These are phyloP conservation scores for Pythium periplocum DNA, from an alignment of 352 stramenopile species.

Conservation along the genomic window DNA sequence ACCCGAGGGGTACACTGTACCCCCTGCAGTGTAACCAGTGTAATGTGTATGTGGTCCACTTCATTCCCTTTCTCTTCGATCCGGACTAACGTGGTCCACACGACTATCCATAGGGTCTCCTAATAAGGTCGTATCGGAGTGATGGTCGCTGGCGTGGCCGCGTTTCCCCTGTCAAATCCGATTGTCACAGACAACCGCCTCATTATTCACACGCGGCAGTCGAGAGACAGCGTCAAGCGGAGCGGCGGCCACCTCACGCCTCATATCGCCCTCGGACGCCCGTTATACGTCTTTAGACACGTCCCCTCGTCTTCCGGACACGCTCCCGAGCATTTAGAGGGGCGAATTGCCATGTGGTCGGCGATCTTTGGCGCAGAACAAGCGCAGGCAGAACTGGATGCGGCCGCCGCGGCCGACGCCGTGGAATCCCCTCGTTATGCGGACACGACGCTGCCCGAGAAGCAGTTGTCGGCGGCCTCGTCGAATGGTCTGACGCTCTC, in stretches of 20 bases:
- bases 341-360: conserved; percentile 18
- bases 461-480: no score
- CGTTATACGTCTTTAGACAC: background rate
- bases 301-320: background rate
- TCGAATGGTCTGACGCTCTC: conserved; percentile 6
- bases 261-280: background rate
- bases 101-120: no score
- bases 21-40: background rate
- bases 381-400: conserved; percentile 5
- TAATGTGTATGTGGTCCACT: no score
- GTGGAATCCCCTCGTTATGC: background rate
- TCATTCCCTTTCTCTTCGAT: no score
- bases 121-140: no score
- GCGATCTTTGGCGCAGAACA: conserved; percentile 26
- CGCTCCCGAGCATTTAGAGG: background rate
- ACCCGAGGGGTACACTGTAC: conserved; percentile 1
- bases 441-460: background rate
- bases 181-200: no score
- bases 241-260: no score
- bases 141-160: no score
- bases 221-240: no score
- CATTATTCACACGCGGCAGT: no score
- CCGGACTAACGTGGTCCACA: conserved; percentile 3
- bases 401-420: conserved; percentile 7
- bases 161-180: no score